Conservation (phyloP, 768 basidiomycete species). For the Boletus sp. region DNA sequence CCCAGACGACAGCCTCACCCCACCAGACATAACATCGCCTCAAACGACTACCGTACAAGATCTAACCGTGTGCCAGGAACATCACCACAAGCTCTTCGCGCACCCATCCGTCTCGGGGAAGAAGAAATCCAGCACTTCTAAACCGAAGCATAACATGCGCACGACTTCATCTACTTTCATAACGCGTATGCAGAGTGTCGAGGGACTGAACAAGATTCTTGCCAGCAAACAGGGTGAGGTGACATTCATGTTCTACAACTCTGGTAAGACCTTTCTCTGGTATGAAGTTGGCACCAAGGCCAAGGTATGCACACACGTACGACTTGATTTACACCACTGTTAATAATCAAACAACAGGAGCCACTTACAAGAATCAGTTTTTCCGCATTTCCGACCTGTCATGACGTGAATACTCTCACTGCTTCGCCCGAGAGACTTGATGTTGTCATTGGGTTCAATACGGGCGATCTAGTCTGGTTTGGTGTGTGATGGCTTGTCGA, state of each 20-base stretch:
- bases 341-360: slow-evolving; percentile 54
- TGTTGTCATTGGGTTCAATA: slow-evolving; percentile 85
- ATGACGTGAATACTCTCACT: slow-evolving; percentile 80
- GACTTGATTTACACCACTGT: background rate
- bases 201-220: slow-evolving; percentile 69
- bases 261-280: slow-evolving; percentile 83
- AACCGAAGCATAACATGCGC: slow-evolving; percentile 89
- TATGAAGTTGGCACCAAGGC: slow-evolving; percentile 79
- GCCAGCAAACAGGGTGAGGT: slow-evolving; percentile 80
- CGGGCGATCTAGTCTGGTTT: slow-evolving; percentile 96
- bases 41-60: slow-evolving; percentile 38
- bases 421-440: slow-evolving; percentile 78
- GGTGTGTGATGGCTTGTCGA: slow-evolving; percentile 46
- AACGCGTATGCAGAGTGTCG: slow-evolving; percentile 76
- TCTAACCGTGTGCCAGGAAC: slow-evolving; percentile 20
- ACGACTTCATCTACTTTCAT: slow-evolving; percentile 93
- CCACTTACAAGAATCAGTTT: slow-evolving; percentile 83
- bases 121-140: slow-evolving; percentile 60
- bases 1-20: slow-evolving; percentile 51
- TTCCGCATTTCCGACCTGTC: slow-evolving; percentile 84
- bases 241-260: slow-evolving; percentile 85
- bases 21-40: slow-evolving; percentile 38
- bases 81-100: slow-evolving; percentile 60
- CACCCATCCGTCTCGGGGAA: slow-evolving; percentile 41
- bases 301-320: slow-evolving; percentile 51